Percentiles rank a stretch among this genome's conserved stretches.
These are phyloP conservation scores for Jaenimonas drosophilae DNA, from an alignment of 208 protist genomes.

Conservation along the genomic window DNA sequence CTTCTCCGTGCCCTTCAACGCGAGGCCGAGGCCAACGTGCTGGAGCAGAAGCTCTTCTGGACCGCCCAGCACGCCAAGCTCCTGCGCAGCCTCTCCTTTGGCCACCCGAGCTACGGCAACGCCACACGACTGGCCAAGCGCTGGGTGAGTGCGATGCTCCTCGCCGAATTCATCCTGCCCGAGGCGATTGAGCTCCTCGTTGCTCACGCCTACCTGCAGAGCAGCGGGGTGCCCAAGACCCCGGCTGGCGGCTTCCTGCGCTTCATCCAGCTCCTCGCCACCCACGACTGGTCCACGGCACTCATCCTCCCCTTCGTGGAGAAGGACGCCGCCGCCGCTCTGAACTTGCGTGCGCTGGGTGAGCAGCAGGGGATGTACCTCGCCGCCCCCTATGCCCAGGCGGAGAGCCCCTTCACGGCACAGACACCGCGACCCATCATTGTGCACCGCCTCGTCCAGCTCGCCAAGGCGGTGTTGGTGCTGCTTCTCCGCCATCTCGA, in stretches of 20 bases:
- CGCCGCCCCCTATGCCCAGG: conserved; percentile 62
- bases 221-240: conserved; percentile 30
- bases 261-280: conserved; percentile 69
- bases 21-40: conserved; percentile 44
- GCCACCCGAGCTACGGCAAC: conserved; percentile 63
- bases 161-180: conserved; percentile 71
- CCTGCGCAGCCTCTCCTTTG: conserved; percentile 55
- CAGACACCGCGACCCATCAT: conserved; percentile 74
- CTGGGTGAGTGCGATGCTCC: conserved; percentile 67
- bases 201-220: conserved; percentile 59
- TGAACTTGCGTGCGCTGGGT: conserved; percentile 33
- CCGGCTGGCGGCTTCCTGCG: conserved; percentile 61
- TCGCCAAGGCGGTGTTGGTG: conserved; percentile 40
- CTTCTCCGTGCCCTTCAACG: conserved; percentile 65
- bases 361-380: conserved; percentile 80
- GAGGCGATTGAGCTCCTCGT: conserved; percentile 82
- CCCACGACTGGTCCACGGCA: conserved; percentile 63
- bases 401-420: conserved; percentile 70
- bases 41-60: conserved; percentile 82
- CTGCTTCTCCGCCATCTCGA: conserved; percentile 33
- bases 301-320: conserved; percentile 41
- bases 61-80: conserved; percentile 81
- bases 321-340: conserved; percentile 17
- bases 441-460: conserved; percentile 69
- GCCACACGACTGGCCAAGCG: conserved; percentile 69